Evolutionary conservation across 2,329 filamentous ascomycete genomes (phyloP), one percentile per base, ranked within the genome.

Genomic region (Monosporascus sp.): DNA sequence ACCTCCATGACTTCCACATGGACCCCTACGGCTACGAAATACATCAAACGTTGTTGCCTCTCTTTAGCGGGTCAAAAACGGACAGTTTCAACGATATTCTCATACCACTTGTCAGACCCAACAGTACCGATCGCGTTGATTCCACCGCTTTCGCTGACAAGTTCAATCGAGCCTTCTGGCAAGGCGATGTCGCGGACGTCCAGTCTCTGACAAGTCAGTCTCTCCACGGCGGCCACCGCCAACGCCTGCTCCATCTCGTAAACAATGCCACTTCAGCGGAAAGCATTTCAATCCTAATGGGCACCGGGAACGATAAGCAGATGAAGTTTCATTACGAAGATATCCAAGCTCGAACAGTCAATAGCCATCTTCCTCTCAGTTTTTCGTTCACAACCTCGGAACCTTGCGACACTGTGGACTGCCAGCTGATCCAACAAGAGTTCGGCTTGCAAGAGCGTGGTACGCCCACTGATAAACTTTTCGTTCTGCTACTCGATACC

Each of bases 21-120:
- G 83, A 81, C 0, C 81, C 86, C 0, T 80, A 86, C 7, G 75
- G 80, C 1, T 75, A 83, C 57, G 80, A 82, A 48, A 80, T 84
- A 0, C 79, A 86, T 1, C 79, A 82, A 55, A 76, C 85, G 20
- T 75, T 94, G 4, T 70, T 88, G 2, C 90, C 90, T 0, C 74
- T 94, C 11, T 94, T 94, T 70, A 88, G 88, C 56, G 79, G 88
- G 53, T 85, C 83, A 48, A 90, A 90, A 61, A 82, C 85, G 1
- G 76, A 81, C 45, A 84, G 84, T 5, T 93, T 89, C 70, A 83
- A 80, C 57, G 90, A 95, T 65, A 89, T 95, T 36, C 70, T 92
- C 22, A 86, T 91, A 50, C 89, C 90, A 0, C 63, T 82, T 74
- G 78, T 60, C 68, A 79, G 50, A 3, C 51, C 57, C 14, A 81